A percentile compares a stretch with the other conserved stretches of the same genome.
phyloP scores from a whole-genome alignment of 2,329 filamentous ascomycete genomes.

The Keithomyces neogunnii region DNA sequence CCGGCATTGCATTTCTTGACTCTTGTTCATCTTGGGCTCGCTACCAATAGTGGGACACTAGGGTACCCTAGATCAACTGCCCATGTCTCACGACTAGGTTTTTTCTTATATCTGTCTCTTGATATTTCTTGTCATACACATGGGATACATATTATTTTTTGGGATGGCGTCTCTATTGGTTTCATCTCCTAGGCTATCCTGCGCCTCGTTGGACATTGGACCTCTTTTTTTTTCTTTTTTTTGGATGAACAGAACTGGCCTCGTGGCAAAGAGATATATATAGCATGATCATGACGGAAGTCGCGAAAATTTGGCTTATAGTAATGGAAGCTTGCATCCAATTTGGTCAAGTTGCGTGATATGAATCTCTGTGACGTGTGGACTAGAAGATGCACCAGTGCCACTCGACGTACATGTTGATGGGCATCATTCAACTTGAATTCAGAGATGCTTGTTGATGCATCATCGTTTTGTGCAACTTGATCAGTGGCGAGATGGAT shows the following conservation, averaged over 20 bases:
- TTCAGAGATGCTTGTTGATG: too few species aligned
- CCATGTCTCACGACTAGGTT: background rate
- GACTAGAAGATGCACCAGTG: too few species aligned
- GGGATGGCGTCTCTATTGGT: background rate
- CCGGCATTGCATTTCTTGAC: background rate
- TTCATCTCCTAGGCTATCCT: background rate
- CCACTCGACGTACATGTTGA: too few species aligned
- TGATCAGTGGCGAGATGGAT: too few species aligned
- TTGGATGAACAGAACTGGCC: background rate
- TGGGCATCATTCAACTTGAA: too few species aligned
- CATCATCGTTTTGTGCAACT: too few species aligned
- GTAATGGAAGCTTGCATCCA: background rate
- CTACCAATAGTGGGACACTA: background rate
- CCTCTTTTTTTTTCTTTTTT: background rate
- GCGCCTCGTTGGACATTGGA: too few species aligned
- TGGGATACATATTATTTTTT: background rate
- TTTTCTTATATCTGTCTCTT: background rate
- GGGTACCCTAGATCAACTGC: background rate
- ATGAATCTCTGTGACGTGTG: too few species aligned
- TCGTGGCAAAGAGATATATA: background rate
- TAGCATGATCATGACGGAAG: background rate
- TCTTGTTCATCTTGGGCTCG: background rate
- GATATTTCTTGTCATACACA: background rate
- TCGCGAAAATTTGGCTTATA: background rate
- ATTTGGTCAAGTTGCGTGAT: background rate